Evolutionary conservation across 2,329 filamentous ascomycete species (phyloP).

Genomic region (Cytospora piceicola): DNA sequence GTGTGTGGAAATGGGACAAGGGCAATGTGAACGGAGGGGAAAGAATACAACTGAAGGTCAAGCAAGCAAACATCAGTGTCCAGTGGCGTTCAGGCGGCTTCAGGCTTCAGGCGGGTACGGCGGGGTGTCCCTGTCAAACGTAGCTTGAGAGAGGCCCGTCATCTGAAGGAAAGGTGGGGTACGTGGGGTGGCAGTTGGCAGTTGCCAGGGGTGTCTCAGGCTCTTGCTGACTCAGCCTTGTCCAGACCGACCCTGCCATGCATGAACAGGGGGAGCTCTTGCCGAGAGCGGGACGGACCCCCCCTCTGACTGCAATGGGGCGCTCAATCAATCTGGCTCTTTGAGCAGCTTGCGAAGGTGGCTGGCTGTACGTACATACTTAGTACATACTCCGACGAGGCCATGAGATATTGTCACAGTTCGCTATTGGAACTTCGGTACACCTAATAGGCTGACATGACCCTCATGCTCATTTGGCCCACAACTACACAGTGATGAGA

Average conservation of each 20-base stretch:
- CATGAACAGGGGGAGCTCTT: background rate
- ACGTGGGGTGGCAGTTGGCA: background rate
- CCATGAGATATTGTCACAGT: background rate
- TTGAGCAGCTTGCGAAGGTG: background rate
- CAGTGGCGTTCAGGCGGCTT: background rate
- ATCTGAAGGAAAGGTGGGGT: background rate
- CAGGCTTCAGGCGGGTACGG: slow-evolving; percentile 4
- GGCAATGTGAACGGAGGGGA: slow-evolving; percentile 9
- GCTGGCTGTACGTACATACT: background rate
- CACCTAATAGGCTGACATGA: background rate
- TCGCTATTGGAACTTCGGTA: background rate
- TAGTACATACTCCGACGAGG: background rate
- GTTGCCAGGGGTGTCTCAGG: background rate
- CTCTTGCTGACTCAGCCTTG: background rate
- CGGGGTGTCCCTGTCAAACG: slow-evolving; percentile 1
- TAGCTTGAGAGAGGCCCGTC: background rate
- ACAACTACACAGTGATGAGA: slow-evolving; percentile 4
- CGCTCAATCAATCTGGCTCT: slow-evolving; percentile 1
- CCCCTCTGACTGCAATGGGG: background rate
- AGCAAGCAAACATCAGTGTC: background rate
- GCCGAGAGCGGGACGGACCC: too few relatives aligned
- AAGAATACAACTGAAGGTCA: background rate
- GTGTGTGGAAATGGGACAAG: background rate
- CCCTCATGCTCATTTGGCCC: background rate
- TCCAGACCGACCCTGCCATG: background rate